Conservation (phyloP, 2,329 filamentous ascomycete species). For the Bipolaris sorokiniana region DNA sequence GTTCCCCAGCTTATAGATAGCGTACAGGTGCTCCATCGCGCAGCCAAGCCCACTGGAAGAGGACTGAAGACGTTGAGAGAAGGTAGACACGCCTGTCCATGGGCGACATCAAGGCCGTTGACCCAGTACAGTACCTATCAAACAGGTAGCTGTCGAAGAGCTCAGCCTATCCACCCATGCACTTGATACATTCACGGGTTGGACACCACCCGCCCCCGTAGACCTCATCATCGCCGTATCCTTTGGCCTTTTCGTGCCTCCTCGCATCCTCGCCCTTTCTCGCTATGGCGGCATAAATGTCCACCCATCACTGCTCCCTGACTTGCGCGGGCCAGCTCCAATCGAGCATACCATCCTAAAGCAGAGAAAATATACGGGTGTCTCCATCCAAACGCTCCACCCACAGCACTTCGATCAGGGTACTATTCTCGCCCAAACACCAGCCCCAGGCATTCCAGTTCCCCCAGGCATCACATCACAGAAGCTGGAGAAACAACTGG, state of each 20-base stretch:
- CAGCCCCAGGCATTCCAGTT: slow-evolving; percentile 61
- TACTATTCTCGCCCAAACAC: slow-evolving; percentile 70
- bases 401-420: slow-evolving; percentile 79
- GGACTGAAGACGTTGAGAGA: slow-evolving; percentile 71
- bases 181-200: slow-evolving; percentile 80
- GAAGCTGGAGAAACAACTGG: slow-evolving; percentile 61
- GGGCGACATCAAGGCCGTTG: slow-evolving; percentile 10
- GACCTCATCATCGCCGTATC: slow-evolving; percentile 92
- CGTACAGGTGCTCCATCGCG: slow-evolving; percentile 84
- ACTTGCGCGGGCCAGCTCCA: slow-evolving; percentile 84
- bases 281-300: slow-evolving; percentile 90
- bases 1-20: slow-evolving; percentile 58
- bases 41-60: slow-evolving; percentile 78
- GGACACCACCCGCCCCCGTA: slow-evolving; percentile 58
- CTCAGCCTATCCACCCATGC: slow-evolving; percentile 73
- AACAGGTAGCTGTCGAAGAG: slow-evolving; percentile 63
- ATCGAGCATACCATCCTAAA: slow-evolving; percentile 82
- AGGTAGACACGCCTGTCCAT: slow-evolving; percentile 55
- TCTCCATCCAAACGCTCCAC: slow-evolving; percentile 88
- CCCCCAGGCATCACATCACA: slow-evolving; percentile 57
- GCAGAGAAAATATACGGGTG: slow-evolving; percentile 67
- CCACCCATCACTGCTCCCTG: slow-evolving; percentile 88
- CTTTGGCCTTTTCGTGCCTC: slow-evolving; percentile 88
- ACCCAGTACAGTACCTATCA: slow-evolving; percentile 70
- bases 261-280: slow-evolving; percentile 70